Evolutionary conservation across 441 rosid genomes (phyloP).

Genomic region (Populus hybrid): DNA sequence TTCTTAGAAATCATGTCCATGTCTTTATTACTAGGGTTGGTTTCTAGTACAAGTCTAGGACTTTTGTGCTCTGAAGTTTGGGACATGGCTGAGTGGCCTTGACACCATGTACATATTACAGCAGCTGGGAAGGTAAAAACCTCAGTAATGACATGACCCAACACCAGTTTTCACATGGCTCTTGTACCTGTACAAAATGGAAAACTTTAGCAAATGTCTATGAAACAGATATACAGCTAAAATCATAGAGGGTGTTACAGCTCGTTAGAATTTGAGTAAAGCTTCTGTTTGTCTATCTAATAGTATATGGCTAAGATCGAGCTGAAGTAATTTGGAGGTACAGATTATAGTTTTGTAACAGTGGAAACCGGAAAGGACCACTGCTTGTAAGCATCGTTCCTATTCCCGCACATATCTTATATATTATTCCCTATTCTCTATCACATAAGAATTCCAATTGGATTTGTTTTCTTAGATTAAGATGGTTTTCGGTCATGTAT

Average conservation of each 20-base stretch:
- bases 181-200: not conserved
- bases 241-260: not conserved
- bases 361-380: too few relatives aligned
- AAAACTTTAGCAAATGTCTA: not conserved
- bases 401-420: too few relatives aligned
- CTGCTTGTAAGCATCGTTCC: too few relatives aligned
- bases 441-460: too few relatives aligned
- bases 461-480: too few relatives aligned
- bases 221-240: not conserved
- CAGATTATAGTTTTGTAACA: not conserved
- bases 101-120: too few relatives aligned
- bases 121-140: not conserved
- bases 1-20: not conserved
- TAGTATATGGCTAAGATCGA: too few relatives aligned
- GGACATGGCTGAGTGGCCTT: too few relatives aligned
- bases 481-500: too few relatives aligned
- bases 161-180: not conserved
- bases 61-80: too few relatives aligned
- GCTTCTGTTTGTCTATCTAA: not conserved
- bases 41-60: not conserved
- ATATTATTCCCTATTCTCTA: too few relatives aligned
- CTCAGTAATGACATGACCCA: not conserved
- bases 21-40: not conserved
- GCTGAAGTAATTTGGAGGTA: not conserved
- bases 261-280: not conserved